Evolutionary conservation across 2,329 filamentous ascomycete genomes (phyloP).

Genomic region (Pseudogymnoascus sp.): DNA sequence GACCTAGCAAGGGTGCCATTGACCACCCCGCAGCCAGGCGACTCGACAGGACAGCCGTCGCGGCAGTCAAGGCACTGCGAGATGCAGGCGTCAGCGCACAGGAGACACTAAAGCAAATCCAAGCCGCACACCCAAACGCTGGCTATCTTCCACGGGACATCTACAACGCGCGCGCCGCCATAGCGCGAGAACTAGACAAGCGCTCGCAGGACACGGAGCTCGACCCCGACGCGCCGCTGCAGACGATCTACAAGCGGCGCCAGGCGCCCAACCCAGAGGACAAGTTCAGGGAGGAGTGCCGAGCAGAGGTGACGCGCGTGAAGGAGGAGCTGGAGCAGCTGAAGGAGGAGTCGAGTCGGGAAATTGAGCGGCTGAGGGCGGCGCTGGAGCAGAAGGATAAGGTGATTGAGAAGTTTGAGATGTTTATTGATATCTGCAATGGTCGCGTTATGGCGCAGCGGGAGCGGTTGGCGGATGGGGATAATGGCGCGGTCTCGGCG

Average conservation of each 20-base stretch:
- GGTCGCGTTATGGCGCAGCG: slow-evolving; percentile 56
- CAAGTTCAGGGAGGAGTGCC: slow-evolving; percentile 52
- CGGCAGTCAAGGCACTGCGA: slow-evolving; percentile 57
- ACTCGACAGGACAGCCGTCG: slow-evolving; percentile 59
- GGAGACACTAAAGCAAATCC: slow-evolving; percentile 58
- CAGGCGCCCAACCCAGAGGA: slow-evolving; percentile 42
- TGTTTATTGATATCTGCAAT: slow-evolving; percentile 64
- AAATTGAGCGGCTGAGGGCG: slow-evolving; percentile 49
- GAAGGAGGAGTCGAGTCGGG: slow-evolving; percentile 47
- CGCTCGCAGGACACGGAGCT: slow-evolving; percentile 44
- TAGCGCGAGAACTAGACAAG: slow-evolving; percentile 56
- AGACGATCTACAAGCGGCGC: slow-evolving; percentile 56
- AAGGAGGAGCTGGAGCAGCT: slow-evolving; percentile 48
- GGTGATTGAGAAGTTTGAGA: slow-evolving; percentile 55
- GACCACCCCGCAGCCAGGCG: slow-evolving; percentile 58
- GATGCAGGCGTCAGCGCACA: slow-evolving; percentile 56
- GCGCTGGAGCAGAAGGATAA: slow-evolving; percentile 55
- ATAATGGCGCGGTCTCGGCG: neutral
- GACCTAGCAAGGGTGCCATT: slow-evolving; percentile 58
- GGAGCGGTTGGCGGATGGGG: slow-evolving; percentile 38
- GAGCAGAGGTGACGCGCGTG: slow-evolving; percentile 50
- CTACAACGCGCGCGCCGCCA: slow-evolving; percentile 59
- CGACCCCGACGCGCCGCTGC: slow-evolving; percentile 45
- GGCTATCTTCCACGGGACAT: slow-evolving; percentile 57
- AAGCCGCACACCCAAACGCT: slow-evolving; percentile 54